Evolutionary conservation across 83 land plant species (phyloP).

Genomic region (Picea abies): DNA sequence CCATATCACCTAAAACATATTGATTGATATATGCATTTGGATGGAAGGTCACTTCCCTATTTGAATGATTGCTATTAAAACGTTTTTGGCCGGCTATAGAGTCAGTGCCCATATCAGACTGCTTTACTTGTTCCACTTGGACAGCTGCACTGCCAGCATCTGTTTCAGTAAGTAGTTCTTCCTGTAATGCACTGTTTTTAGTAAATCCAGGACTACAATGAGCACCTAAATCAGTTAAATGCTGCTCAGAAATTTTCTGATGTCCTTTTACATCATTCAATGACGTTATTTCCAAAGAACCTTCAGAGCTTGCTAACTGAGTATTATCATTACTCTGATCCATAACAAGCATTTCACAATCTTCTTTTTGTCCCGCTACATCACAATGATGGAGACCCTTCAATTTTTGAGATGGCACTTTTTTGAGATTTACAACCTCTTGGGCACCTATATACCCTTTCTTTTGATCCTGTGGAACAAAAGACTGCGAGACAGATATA

Average conservation of each 20-base stretch:
- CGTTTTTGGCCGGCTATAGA: not conserved
- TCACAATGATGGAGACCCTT: not conserved
- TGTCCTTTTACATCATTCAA: not conserved
- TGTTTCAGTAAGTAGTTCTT: constrained; percentile 9
- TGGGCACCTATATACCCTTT: not conserved
- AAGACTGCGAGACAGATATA: constrained; percentile 3
- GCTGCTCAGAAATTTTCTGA: not conserved
- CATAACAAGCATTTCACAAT: not conserved
- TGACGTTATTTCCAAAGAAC: constrained; percentile 27
- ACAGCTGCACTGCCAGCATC: constrained; percentile 13
- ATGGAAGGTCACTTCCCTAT: constrained; percentile 13
- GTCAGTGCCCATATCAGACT: not conserved
- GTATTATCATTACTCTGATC: not conserved
- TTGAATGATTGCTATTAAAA: not conserved
- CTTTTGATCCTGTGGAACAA: constrained; percentile 6
- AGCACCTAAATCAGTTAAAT: not conserved
- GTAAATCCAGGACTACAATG: not conserved
- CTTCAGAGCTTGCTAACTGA: constrained; percentile 24
- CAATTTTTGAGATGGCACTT: not conserved
- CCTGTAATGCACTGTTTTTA: not conserved
- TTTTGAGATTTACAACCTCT: not conserved
- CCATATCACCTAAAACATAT: constrained; percentile 49
- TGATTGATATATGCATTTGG: constrained; percentile 34
- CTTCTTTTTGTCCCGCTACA: not conserved
- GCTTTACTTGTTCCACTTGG: not conserved